Conservation (phyloP, 2,329 filamentous ascomycete genomes). For the Aureobasidium melanogenum region DNA sequence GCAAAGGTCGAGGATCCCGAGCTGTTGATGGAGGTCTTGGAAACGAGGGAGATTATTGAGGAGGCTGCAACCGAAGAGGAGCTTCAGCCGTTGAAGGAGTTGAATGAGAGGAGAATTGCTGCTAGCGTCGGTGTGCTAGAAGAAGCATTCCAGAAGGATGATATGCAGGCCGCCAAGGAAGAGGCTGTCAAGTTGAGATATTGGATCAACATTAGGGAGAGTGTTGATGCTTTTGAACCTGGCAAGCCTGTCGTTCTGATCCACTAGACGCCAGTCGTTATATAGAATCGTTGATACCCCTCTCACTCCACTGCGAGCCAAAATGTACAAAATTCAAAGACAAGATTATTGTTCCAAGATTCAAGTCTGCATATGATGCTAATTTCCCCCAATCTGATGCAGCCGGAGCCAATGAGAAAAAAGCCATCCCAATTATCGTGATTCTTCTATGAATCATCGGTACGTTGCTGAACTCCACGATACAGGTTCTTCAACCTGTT, state of each 20-base stretch:
- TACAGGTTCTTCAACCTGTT: not conserved
- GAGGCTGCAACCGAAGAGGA: slow-evolving; percentile 52
- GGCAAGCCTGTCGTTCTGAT: slow-evolving; percentile 54
- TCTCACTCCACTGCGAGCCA: not conserved
- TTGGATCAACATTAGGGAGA: slow-evolving; percentile 81
- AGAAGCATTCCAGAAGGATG: slow-evolving; percentile 54
- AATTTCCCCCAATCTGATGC: not conserved
- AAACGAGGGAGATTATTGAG: slow-evolving; percentile 57
- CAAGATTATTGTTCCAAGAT: not conserved
- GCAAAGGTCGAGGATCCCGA: slow-evolving; percentile 61
- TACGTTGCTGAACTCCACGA: not conserved
- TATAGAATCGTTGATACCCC: slow-evolving; percentile 12
- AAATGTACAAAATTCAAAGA: not conserved
- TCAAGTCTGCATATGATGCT: too few species aligned
- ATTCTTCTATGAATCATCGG: not conserved
- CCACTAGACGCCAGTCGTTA: slow-evolving; percentile 34
- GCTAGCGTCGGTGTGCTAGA: slow-evolving; percentile 56
- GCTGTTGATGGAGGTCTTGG: slow-evolving; percentile 70
- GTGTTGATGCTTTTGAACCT: slow-evolving; percentile 73
- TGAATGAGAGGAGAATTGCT: slow-evolving; percentile 60
- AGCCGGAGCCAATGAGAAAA: not conserved
- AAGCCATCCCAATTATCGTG: not conserved
- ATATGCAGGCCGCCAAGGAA: slow-evolving; percentile 55
- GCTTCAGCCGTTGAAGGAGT: slow-evolving; percentile 47
- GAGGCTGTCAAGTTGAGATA: slow-evolving; percentile 77